Conservation (phyloP, 2,329 filamentous ascomycete species). For the Stemphylium beticola region DNA sequence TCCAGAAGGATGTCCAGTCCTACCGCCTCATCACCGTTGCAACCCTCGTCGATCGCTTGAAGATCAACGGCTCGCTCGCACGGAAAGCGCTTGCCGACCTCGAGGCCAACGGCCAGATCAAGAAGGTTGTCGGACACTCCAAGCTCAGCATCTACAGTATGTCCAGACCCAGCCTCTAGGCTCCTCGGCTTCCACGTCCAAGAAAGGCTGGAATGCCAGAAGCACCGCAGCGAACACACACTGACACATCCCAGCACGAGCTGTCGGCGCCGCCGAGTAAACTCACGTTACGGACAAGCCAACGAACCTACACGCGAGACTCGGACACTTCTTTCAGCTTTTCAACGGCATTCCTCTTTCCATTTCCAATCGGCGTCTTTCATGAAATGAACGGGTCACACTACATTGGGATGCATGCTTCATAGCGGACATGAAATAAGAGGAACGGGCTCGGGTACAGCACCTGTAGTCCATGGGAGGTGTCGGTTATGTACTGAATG, state of each 20-base stretch:
- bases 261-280: slow-evolving; percentile 48
- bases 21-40: slow-evolving; percentile 99
- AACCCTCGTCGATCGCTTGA: slow-evolving; percentile 98
- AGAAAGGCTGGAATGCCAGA: not conserved
- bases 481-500: slow-evolving; percentile 47
- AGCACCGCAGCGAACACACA: not conserved
- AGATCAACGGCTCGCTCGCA: slow-evolving; percentile 99
- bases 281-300: slow-evolving; percentile 26
- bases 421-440: slow-evolving; percentile 42
- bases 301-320: slow-evolving; percentile 31
- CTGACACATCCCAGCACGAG: slow-evolving; percentile 44
- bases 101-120: slow-evolving; percentile 98
- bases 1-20: slow-evolving; percentile 99
- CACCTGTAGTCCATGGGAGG: slow-evolving; percentile 29
- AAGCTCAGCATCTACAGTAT: slow-evolving; percentile 98
- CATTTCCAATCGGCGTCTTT: slow-evolving; percentile 45
- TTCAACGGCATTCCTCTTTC: slow-evolving; percentile 45
- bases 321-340: slow-evolving; percentile 39
- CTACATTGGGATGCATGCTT: slow-evolving; percentile 38
- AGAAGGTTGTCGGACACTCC: slow-evolving; percentile 95
- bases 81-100: slow-evolving; percentile 87
- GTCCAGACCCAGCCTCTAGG: slow-evolving; percentile 44
- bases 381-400: slow-evolving; percentile 40
- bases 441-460: slow-evolving; percentile 35
- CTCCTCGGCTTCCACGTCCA: not conserved